Conservation (phyloP, 2,329 filamentous ascomycete genomes). For the Monilinia fructicola region DNA sequence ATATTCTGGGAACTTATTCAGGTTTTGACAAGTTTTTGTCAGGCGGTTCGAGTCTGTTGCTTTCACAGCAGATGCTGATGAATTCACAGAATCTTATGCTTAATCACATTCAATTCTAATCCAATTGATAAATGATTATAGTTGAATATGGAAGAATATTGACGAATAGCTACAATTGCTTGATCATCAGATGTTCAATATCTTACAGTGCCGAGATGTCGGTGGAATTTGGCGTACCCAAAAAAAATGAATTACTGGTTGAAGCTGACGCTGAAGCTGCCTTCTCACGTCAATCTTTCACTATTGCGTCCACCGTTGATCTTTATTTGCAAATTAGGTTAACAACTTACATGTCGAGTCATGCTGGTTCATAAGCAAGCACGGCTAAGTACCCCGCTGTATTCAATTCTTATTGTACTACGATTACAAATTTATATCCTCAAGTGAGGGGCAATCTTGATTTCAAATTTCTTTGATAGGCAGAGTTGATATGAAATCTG, state of each 20-base stretch:
- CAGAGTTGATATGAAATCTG: not conserved
- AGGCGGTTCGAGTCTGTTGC: not conserved
- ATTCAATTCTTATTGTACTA: not conserved
- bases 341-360: not conserved
- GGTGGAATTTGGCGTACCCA: not conserved
- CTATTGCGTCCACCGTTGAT: not conserved
- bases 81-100: not conserved
- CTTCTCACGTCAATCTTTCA: not conserved
- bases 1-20: not conserved
- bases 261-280: not conserved
- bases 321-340: not conserved
- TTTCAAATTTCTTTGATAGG: not conserved
- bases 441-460: not conserved
- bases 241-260: not conserved
- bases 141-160: too few species aligned
- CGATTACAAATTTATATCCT: not conserved
- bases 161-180: not conserved
- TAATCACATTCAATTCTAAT: not conserved
- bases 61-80: not conserved
- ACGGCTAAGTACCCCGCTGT: not conserved
- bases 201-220: not conserved
- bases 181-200: not conserved
- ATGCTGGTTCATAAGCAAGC: not conserved
- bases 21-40: not conserved
- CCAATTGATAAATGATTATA: too few species aligned